A percentile compares a stretch with the other conserved stretches of the same genome.
phyloP scores from a whole-genome alignment of 345 rosid species.

The Salix arbutifolia region DNA sequence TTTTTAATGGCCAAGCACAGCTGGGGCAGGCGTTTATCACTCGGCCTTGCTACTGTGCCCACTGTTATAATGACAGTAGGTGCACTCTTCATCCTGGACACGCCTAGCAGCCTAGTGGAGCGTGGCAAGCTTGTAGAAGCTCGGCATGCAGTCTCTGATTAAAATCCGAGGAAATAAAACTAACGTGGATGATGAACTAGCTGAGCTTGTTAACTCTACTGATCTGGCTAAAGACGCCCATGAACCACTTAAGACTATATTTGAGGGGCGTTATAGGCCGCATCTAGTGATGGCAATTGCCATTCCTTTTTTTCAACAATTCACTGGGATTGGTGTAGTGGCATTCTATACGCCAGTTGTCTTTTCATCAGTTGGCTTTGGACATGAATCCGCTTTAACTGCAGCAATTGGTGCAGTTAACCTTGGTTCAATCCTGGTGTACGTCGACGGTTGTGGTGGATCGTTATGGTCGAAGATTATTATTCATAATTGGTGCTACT shows the following conservation, averaged over 20 bases:
- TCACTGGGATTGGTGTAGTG: constrained; percentile 69
- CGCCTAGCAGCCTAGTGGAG: constrained; percentile 65
- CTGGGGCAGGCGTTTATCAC: constrained; percentile 78
- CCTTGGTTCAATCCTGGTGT: constrained; percentile 49
- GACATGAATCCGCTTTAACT: constrained; percentile 55
- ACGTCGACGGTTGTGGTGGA: constrained; percentile 65
- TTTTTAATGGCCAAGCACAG: constrained; percentile 45
- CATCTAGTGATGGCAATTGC: constrained; percentile 67
- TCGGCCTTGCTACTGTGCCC: constrained; percentile 66
- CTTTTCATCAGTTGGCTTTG: constrained; percentile 72
- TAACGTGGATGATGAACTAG: constrained; percentile 50
- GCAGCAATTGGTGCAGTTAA: constrained; percentile 67
- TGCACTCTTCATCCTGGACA: constrained; percentile 63
- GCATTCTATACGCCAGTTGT: constrained; percentile 81
- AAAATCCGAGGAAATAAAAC: constrained; percentile 43
- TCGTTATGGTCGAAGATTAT: constrained; percentile 64
- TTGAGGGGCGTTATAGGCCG: constrained; percentile 64
- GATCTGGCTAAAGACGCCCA: constrained; percentile 43
- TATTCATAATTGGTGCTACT: constrained; percentile 59
- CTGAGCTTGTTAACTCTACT: constrained; percentile 44
- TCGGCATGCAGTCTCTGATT: constrained; percentile 37
- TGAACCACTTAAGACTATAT: constrained; percentile 51
- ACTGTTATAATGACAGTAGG: constrained; percentile 69
- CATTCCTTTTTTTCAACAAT: constrained; percentile 69
- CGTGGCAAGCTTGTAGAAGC: constrained; percentile 61